Evolutionary conservation across 2,329 filamentous ascomycete species (phyloP).

Genomic region (Myriosclerotinia curreyana): DNA sequence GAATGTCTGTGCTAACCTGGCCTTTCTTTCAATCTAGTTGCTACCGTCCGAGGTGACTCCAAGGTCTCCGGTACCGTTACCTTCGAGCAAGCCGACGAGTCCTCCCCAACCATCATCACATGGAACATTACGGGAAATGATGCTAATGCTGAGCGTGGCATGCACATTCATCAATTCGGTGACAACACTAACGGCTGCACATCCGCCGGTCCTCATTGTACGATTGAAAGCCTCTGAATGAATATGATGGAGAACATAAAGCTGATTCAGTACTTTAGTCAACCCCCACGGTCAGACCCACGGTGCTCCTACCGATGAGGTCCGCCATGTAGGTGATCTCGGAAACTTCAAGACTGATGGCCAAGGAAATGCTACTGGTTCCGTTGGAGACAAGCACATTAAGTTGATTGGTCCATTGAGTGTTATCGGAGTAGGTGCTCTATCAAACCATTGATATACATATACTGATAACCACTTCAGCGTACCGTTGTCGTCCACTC

Average conservation of each 20-base stretch:
- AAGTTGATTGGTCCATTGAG: slow-evolving; percentile 97
- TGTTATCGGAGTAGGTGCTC: slow-evolving; percentile 72
- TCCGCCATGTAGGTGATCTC: slow-evolving; percentile 93
- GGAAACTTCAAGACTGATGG: slow-evolving; percentile 96
- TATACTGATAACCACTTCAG: slow-evolving; percentile 45
- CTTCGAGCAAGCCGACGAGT: slow-evolving; percentile 90
- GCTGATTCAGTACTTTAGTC: slow-evolving; percentile 56
- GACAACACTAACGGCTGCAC: slow-evolving; percentile 99
- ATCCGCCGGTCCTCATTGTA: slow-evolving; percentile 95
- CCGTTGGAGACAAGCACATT: slow-evolving; percentile 73
- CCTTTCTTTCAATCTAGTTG: slow-evolving; percentile 57
- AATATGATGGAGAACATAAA: neutral
- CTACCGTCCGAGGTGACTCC: slow-evolving; percentile 95
- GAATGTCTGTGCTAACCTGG: slow-evolving; percentile 4
- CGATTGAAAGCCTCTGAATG: slow-evolving; percentile 39
- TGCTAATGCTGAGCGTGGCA: slow-evolving; percentile 91
- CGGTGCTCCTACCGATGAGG: slow-evolving; percentile 77
- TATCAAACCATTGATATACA: neutral
- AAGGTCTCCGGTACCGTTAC: slow-evolving; percentile 90
- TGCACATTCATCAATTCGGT: slow-evolving; percentile 98
- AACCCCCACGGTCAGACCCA: slow-evolving; percentile 93
- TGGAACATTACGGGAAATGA: slow-evolving; percentile 94
- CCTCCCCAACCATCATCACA: slow-evolving; percentile 75
- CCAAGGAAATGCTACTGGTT: slow-evolving; percentile 85
- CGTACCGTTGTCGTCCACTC: slow-evolving; percentile 93